Conservation (phyloP, 1,284 basidiomycete genomes). For the Ceratobasidium sp. region DNA sequence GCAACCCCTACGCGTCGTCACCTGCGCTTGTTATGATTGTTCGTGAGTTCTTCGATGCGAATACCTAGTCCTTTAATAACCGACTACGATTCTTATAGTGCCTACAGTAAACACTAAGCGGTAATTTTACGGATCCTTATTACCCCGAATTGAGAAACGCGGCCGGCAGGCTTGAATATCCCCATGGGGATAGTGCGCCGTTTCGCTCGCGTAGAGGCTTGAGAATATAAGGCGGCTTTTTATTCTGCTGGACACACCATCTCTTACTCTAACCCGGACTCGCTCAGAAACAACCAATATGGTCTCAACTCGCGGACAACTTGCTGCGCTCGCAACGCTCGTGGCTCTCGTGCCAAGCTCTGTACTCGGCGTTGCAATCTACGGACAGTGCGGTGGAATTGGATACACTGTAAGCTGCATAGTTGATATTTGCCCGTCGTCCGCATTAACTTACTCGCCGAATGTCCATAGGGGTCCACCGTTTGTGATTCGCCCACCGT, state of each 20-base stretch:
- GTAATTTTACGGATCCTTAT: too few relatives aligned
- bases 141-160: too few relatives aligned
- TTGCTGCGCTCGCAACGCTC: conserved; percentile 8
- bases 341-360: conserved; percentile 9
- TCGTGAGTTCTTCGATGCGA: too few relatives aligned
- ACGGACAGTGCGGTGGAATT: conserved; percentile 35
- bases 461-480: background rate
- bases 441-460: too few relatives aligned
- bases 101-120: too few relatives aligned
- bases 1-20: too few relatives aligned
- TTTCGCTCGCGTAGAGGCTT: background rate
- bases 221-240: background rate
- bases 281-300: background rate
- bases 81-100: too few relatives aligned
- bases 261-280: background rate
- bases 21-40: too few relatives aligned
- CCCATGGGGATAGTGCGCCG: background rate
- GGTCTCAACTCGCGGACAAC: conserved; percentile 19
- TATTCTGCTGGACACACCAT: background rate
- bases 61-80: too few relatives aligned
- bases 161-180: background rate
- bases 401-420: conserved; percentile 12
- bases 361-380: conserved; percentile 14
- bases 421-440: background rate
- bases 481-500: conserved; percentile 12